Evolutionary conservation across 805 yeast species (phyloP), one percentile per base, ranked within the genome.

Genomic region (Brettanomyces anomalus): DNA sequence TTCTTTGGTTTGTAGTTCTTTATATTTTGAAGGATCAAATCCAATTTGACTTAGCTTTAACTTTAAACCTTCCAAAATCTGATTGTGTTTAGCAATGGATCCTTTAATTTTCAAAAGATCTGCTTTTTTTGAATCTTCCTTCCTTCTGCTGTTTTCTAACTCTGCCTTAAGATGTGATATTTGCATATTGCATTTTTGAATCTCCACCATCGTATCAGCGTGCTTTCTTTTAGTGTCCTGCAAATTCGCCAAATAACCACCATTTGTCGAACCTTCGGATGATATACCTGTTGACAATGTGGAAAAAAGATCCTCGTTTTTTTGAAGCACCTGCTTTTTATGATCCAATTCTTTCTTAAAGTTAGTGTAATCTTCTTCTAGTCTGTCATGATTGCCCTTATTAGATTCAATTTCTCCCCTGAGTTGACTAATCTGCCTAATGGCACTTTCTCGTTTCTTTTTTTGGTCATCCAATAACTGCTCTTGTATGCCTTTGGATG

Each of bases 271-370:
- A 43, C 94, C 96, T 46, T 76, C 79, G 0, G 94, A 76, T 0
- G 96, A 84, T n/a, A 89, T 79, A 53, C 97, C 96, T 0, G 96
- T 86, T 0, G 88, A 79, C 34, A 89, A 67, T 0, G 94, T 81
- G 0, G 93, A 83, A 8, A 86, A 63, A 10, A 89, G 68, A 47
- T 89, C 96, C 52, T 85, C 90, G 51, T 84, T 85, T 46, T 68
- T 71, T 30, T 68, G 65, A 38, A 73, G 68, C 13, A 69, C 68
- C 4, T 64, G 66, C 46, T 77, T 79, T 43, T 77, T 49, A 1
- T 57, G 54, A 2, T 61, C 65, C 18, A 83, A 63, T n/a, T 62
- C 55, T 1, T 53, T 56, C 39, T 76, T 77, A 10, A 76, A 59
- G 0, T 52, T 47, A 3, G 66, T 61, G 51, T 72, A 77, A n/a